phyloP scores from a whole-genome alignment of 257 asterid genomes.

The Nicotiana sylvestris region DNA sequence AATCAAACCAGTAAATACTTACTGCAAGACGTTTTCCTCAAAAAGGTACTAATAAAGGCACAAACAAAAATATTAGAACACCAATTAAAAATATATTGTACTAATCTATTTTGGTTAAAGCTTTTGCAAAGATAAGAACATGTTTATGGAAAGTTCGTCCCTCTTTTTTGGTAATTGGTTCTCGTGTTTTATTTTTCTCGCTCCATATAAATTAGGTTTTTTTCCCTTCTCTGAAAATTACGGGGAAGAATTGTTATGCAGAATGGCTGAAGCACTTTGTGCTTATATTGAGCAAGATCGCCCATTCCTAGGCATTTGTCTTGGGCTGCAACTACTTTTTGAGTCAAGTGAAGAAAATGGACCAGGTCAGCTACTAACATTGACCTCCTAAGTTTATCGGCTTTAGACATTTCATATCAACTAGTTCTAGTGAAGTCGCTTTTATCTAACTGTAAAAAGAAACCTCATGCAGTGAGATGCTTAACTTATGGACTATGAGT shows the following conservation, averaged over 20 bases:
- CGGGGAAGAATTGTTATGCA: conserved; percentile 26
- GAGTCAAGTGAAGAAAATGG: conserved; percentile 97
- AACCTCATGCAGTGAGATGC: not conserved
- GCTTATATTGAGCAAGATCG: conserved; percentile 88
- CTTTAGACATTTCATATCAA: not conserved
- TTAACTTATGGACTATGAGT: not conserved
- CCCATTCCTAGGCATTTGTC: conserved; percentile 94
- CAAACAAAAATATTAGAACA: not conserved
- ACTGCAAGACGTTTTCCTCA: not conserved
- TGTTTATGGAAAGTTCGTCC: not conserved
- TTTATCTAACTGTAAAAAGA: not conserved
- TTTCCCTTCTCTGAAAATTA: not conserved
- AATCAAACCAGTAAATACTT: not conserved
- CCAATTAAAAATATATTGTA: not conserved
- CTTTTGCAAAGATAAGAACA: not conserved
- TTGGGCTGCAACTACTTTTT: conserved; percentile 93
- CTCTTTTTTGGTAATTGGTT: not conserved
- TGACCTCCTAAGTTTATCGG: not conserved
- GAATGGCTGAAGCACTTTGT: conserved; percentile 80
- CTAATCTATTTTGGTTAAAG: not conserved
- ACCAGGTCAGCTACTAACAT: conserved; percentile 46
- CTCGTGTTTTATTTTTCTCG: not conserved
- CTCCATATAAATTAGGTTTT: not conserved
- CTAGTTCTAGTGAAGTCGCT: not conserved
- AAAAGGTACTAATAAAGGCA: not conserved